Evolutionary conservation across 1,139 yeast species (phyloP), one percentile per base, ranked within the genome.

Genomic region (Blastobotrys persicus): DNA sequence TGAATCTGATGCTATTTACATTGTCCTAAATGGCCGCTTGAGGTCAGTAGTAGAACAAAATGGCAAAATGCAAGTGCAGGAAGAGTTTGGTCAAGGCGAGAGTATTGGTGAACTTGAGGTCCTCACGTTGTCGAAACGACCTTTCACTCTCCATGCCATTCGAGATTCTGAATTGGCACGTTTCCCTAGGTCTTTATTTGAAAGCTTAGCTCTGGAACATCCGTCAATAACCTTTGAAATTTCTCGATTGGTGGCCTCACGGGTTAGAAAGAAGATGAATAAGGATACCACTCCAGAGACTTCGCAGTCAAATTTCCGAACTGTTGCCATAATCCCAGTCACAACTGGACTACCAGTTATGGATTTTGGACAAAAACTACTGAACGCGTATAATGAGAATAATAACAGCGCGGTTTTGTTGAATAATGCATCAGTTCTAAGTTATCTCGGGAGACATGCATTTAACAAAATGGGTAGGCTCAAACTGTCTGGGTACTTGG

Each of bases 81-180:
- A 87, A 2, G 98, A 92, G 62, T 83, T 82, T 62, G 96, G 97
- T 0, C 96, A 89, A 64, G 98, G 98, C 2, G 94, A 88, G 59
- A 86, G 96, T 46, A 79, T 92, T 54, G 98, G 98, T 2, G 98
- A 92, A 67, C 84, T 92, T 12, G 98, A 92, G 64, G 97, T 92
- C 2, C 73, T 92, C 54, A 89, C 98, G 0, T 92, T 94, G 7
- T 80, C 86, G 2, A 75, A 81, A 55, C 78, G 97, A 62, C 75
- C 83, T 0, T 76, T 79, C 32, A 81, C 96, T 0, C 76, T 89
- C 44, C 82, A 89, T 37, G 97, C 98, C 0, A 86, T 92, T 1
- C 76, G 98, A 62, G 98, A 91, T 59, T 85, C 97, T 0, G 98
- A 92, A 66, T 76, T 94, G 12, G 97, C 96, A 0, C 77, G 96